Evolutionary conservation across 148 eudicot species (phyloP).

Genomic region (Limonium bicolor): DNA sequence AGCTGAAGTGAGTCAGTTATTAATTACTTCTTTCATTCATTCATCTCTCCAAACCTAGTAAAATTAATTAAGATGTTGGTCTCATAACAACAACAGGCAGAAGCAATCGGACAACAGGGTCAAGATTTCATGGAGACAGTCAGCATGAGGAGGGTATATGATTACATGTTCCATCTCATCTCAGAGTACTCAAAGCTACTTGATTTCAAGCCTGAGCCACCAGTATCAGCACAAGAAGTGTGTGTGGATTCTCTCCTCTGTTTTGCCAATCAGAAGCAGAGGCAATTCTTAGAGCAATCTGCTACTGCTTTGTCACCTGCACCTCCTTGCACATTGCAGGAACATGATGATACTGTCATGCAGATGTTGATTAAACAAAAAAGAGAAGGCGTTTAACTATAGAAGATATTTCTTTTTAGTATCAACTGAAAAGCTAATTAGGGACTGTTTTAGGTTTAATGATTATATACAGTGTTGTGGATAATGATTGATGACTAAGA

Average conservation of each 20-base stretch:
- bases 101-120: constrained; percentile 39
- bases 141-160: constrained; percentile 58
- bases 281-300: constrained; percentile 45
- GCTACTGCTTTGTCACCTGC: constrained; percentile 27
- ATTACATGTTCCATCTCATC: constrained; percentile 75
- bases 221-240: constrained; percentile 39
- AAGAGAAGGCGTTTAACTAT: too few species aligned
- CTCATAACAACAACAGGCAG: constrained; percentile 29
- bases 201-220: constrained; percentile 42
- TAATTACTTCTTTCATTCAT: too few species aligned
- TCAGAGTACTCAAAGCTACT: constrained; percentile 55
- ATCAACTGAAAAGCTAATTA: too few species aligned
- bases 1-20: too few species aligned
- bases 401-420: too few species aligned
- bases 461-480: too few species aligned
- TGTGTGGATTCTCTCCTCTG: constrained; percentile 60
- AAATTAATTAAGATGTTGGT: neutral
- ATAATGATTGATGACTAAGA: too few species aligned
- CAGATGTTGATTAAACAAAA: constrained; percentile 23
- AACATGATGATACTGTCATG: constrained; percentile 13
- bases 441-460: too few species aligned
- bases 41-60: too few species aligned
- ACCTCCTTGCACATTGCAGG: constrained; percentile 42
- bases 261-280: constrained; percentile 47
- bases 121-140: constrained; percentile 56